These are phyloP conservation scores for Diaporthe velutina DNA, from an alignment of 2,329 filamentous ascomycete species.

Conservation along the genomic window DNA sequence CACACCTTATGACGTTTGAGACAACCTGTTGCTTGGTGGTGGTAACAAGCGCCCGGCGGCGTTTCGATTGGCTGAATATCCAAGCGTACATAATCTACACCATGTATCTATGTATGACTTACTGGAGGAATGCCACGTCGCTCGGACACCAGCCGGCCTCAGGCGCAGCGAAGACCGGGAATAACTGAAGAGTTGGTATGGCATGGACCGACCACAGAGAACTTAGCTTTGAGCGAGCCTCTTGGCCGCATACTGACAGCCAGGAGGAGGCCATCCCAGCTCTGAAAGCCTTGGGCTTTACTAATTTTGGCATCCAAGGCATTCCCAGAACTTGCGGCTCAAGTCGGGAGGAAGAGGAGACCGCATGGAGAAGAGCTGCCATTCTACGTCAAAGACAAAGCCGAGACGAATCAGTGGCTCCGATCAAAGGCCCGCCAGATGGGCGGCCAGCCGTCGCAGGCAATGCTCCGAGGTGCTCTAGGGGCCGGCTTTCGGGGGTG, in stretches of 20 bases:
- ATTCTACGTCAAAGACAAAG: neutral
- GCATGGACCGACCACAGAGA: neutral
- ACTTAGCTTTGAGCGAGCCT: neutral
- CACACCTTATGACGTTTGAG: neutral
- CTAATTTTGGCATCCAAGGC: constrained; percentile 7
- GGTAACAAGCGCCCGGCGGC: neutral
- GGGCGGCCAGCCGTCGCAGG: constrained; percentile 2
- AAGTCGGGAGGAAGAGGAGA: constrained; percentile 17
- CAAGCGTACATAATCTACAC: neutral
- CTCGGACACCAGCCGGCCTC: neutral
- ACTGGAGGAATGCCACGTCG: neutral
- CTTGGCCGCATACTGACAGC: constrained; percentile 6
- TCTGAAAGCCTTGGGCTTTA: neutral
- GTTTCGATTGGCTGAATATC: neutral
- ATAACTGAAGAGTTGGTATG: neutral
- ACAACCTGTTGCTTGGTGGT: neutral
- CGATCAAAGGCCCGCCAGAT: constrained; percentile 27
- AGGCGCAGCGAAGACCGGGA: neutral
- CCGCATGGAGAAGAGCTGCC: neutral
- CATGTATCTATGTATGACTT: no score
- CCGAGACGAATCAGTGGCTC: constrained; percentile 27
- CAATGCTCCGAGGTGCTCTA: neutral
- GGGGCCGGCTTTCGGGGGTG: constrained; percentile 21
- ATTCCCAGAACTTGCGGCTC: constrained; percentile 22
- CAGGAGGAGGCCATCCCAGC: neutral